Evolutionary conservation across 2,329 filamentous ascomycete genomes (phyloP), one percentile per base, ranked within the genome.

Genomic region (Didymella keratinophila): DNA sequence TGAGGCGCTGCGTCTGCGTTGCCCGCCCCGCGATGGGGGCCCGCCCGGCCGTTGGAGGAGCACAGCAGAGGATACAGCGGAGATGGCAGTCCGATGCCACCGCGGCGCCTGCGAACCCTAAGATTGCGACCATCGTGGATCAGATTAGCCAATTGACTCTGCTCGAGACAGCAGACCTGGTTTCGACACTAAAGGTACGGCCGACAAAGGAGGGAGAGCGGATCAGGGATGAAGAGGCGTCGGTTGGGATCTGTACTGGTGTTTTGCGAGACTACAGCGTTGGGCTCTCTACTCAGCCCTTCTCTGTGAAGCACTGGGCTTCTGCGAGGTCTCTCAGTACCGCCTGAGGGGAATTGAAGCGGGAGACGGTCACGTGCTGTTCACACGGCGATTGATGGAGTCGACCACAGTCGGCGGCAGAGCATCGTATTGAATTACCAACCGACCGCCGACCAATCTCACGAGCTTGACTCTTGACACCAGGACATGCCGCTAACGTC

Each of bases 71-170:
- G 65, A 69, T 71, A 63, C 69, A 87, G 76, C 87, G 90, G 81
- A 88, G 95, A 86, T 93, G 92, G 90, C 91, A 95, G 80, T 94
- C 92, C 63, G 90, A 93, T 71, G 87, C 84, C 55, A 88, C 85
- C 49, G 83, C 83, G 54, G 75, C 78, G 56, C 78, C 86, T 71
- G 79, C 83, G 62, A 96, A 91, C 81, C 93, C 95, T 64, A 99
- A 99, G 86, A 97, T 99, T 73, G 80, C 89, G 70, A 87, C 86
- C 60, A 99, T 99, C 75, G 95, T 99, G 74, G 93, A 99, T 78
- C 93, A 99, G 81, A 99, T 99, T 80, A 96, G 94, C 81, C 89
- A 95, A 86, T 89, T 99, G 86, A 99, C 93, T 43, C 85, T 99
- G 58, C 83, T 99, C 72, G 96, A 99, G 86, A 99, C 95, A 37